A percentile compares a stretch with the other conserved stretches of the same genome.
Conservation (phyloP, 139 green algal species). For the Edaphochlamys debaryana region DNA sequence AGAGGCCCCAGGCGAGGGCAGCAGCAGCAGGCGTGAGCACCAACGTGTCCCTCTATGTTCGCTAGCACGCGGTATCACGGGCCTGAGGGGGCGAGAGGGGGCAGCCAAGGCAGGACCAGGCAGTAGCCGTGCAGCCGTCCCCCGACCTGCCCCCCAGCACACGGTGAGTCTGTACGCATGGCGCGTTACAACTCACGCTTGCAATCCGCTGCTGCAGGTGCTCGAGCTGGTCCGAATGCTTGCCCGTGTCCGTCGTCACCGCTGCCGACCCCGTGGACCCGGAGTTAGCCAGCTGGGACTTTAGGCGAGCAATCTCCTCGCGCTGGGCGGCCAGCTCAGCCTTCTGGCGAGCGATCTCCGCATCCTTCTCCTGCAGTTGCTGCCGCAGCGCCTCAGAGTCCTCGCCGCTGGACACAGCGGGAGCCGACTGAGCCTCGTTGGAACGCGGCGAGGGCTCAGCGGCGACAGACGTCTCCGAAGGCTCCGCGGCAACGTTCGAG, state of each 20-base stretch:
- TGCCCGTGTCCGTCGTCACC: background rate
- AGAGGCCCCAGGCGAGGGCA: too few relatives aligned
- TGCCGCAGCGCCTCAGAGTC: background rate
- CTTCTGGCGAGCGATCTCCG: background rate
- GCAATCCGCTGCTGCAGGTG: conserved; percentile 18
- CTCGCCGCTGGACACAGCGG: background rate
- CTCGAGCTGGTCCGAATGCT: background rate
- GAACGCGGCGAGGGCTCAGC: background rate
- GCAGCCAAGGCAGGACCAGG: too few relatives aligned
- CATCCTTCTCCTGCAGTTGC: background rate
- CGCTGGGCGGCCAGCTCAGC: background rate
- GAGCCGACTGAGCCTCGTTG: background rate
- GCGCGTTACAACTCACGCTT: too few relatives aligned
- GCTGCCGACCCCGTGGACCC: too few relatives aligned
- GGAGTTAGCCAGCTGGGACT: conserved; percentile 27
- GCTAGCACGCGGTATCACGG: too few relatives aligned
- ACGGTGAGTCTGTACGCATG: too few relatives aligned
- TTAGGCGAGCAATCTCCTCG: conserved; percentile 4
- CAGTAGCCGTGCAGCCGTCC: too few relatives aligned
- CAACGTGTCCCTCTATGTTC: too few relatives aligned
- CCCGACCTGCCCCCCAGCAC: too few relatives aligned
- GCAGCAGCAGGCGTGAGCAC: too few relatives aligned
- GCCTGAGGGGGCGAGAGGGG: too few relatives aligned
- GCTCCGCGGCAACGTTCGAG: too few relatives aligned
- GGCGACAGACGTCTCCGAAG: background rate